Evolutionary conservation across 148 eudicot genomes (phyloP).

Genomic region (Mesembryanthemum crystallinum): DNA sequence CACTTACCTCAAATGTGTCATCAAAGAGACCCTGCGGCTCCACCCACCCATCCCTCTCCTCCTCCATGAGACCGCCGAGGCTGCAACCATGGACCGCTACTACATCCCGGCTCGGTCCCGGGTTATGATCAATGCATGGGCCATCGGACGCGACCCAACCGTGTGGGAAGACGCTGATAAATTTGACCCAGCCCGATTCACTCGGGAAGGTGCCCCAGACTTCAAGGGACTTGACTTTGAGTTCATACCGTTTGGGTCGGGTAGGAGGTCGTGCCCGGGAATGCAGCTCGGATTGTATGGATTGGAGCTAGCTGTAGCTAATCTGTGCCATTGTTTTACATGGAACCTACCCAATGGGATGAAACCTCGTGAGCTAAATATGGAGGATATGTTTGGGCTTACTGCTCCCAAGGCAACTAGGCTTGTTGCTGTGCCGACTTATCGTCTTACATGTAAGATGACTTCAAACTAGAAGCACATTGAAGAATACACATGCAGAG

Average conservation of each 20-base stretch:
- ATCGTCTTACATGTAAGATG: slow-evolving; percentile 32
- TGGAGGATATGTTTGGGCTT: slow-evolving; percentile 57
- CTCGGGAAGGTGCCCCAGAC: slow-evolving; percentile 37
- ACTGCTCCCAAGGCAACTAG: slow-evolving; percentile 60
- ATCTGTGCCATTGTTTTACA: slow-evolving; percentile 50
- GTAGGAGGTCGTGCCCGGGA: slow-evolving; percentile 65
- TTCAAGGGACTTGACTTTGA: slow-evolving; percentile 59
- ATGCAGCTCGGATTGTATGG: slow-evolving; percentile 65
- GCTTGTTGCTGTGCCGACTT: slow-evolving; percentile 56
- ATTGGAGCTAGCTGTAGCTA: slow-evolving; percentile 51
- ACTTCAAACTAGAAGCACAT: not conserved
- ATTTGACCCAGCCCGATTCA: slow-evolving; percentile 42
- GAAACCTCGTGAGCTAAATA: slow-evolving; percentile 50
- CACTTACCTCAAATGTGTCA: slow-evolving; percentile 39
- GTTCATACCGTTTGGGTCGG: slow-evolving; percentile 70
- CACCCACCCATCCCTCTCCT: slow-evolving; percentile 65
- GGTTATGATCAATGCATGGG: slow-evolving; percentile 52
- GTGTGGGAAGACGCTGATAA: slow-evolving; percentile 50
- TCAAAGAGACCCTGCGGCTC: slow-evolving; percentile 59
- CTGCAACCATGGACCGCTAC: slow-evolving; percentile 40
- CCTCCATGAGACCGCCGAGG: slow-evolving; percentile 53
- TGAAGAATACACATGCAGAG: too few species aligned
- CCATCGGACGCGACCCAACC: slow-evolving; percentile 46
- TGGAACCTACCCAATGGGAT: slow-evolving; percentile 63
- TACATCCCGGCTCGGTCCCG: slow-evolving; percentile 42